Evolutionary conservation across 768 basidiomycete species (phyloP).

Genomic region (Trametes maxima): DNA sequence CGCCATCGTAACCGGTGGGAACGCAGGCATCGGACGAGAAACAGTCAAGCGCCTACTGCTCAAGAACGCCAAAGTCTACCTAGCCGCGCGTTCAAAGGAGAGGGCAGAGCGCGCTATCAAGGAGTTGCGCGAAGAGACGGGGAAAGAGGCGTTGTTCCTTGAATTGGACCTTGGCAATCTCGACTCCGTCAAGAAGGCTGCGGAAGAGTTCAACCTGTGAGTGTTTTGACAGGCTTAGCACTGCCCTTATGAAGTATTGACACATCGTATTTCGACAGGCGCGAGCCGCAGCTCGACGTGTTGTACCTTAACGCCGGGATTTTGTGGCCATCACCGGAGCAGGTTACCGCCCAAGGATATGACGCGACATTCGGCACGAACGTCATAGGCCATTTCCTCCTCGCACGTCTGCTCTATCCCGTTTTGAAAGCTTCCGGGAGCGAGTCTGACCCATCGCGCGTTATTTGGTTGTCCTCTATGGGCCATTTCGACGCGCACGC

Average conservation of each 20-base stretch:
- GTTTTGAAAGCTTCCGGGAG: slow-evolving; percentile 32
- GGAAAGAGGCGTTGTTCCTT: slow-evolving; percentile 42
- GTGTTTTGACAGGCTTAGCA: neutral
- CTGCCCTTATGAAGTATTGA: too few relatives aligned
- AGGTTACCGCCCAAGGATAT: slow-evolving; percentile 48
- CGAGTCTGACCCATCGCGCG: slow-evolving; percentile 55
- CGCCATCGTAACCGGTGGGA: slow-evolving; percentile 39
- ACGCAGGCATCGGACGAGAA: slow-evolving; percentile 58
- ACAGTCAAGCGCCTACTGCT: slow-evolving; percentile 53
- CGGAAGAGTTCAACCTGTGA: slow-evolving; percentile 40
- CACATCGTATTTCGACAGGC: slow-evolving; percentile 28
- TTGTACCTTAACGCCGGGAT: slow-evolving; percentile 56
- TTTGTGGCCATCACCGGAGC: slow-evolving; percentile 42
- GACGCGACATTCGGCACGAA: slow-evolving; percentile 60
- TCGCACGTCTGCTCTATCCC: slow-evolving; percentile 45
- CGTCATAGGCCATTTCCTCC: slow-evolving; percentile 42
- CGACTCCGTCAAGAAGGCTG: slow-evolving; percentile 37
- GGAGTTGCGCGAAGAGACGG: slow-evolving; percentile 47
- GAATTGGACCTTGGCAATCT: slow-evolving; percentile 46
- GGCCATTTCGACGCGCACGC: slow-evolving; percentile 32
- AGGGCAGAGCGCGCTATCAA: slow-evolving; percentile 51
- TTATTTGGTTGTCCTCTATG: slow-evolving; percentile 47
- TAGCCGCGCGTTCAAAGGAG: slow-evolving; percentile 47
- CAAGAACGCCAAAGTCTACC: slow-evolving; percentile 66
- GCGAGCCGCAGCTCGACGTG: slow-evolving; percentile 47